Base-by-base conservation (phyloP, 164 flowering plant genomes). In the Houttuynia cordata region DNA sequence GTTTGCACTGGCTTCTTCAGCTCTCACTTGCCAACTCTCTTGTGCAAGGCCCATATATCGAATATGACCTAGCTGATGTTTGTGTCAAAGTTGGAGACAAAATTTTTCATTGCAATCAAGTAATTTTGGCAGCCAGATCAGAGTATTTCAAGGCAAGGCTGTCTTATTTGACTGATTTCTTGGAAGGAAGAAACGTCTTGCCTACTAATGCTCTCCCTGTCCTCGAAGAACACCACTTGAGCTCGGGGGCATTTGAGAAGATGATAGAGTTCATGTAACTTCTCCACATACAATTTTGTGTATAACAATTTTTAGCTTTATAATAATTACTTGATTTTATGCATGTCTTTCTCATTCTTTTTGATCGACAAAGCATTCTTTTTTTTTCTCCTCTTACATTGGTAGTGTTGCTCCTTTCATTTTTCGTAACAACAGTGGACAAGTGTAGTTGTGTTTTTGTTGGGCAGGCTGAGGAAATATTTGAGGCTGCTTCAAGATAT, bases 401-500 rank as follows among this genome's bases (percentile, higher is more conserved):
- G 49, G 49, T 3, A 2, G 17, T 45, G 49, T 2, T 45, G 49
- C 17, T 10, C 49, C 17, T 0, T 45, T 17, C 14, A 45, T 3
- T 12, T 45, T 41, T 30, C 6, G 6, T 30, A 6, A 30, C 37
- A 30, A 30, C 37, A 30, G 6, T 30, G 4, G 4, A 2, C 4
- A 2, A 30, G 37, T 30, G 37, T 6, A 17, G 54, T 18, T 23
- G 51, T n/a, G 56, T 53, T 18, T 15, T 61, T 15, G 24, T 68
- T 66, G 62, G 37, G 64, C 83, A 93, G 97, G 97, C 90, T 24
- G 97, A 83, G 69, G 97, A 88, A 71, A 81, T 94, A 75, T 88
- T 94, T 76, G 97, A 94, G 81, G 97, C 91, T 68, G 93, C 99
- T 66, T 94, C 99, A 63, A 83, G 99, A 78, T 94, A 94, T 64